Evolutionary conservation across 495 filamentous ascomycete species (phyloP), one percentile per base, ranked within the genome.

Genomic region (Penicillium fimorum): DNA sequence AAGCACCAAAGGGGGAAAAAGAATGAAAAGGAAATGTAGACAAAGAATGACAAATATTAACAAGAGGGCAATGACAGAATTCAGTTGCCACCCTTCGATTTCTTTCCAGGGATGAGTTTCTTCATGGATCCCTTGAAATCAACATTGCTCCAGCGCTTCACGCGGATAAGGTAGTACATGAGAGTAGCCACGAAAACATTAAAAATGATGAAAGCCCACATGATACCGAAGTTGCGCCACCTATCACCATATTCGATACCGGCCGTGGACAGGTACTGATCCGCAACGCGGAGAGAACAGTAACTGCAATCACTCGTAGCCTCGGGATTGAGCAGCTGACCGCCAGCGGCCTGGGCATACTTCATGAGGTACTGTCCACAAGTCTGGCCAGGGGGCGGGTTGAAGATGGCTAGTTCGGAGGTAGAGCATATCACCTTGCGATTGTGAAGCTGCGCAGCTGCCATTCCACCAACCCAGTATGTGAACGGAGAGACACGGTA

Each of bases 391-490:
- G 59, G 32, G 0, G 77, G 76, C 0, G 86, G 79, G 9, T 72
- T 61, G 59, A 90, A 84, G 11, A 69, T 58, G 10, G 81, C 57
- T 30, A 75, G 70, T 62, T 90, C 87, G 45, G 79, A 76, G 0
- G 55, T 9, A n/a, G 81, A 71, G 67, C 87, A 90, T 0, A 63
- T 18, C 3, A 87, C 80, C 0, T 63, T 4, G 0, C 80, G 79
- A 33, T 84, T 81, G 47, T 81, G 82, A 3, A 89, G 66, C 4
- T 72, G 78, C 0, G 75, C 72, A 1, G 81, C 73, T 12, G 84
- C 58, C 73, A 87, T 82, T 32, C 78, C 80, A 32, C 70, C 73
- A 10, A 86, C 72, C 18, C 84, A 70, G 58, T 84, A 87, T 3
- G 81, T 84, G 48, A 82, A 75, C 0, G 79, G 79, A 3, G 72